Evolutionary conservation across 495 filamentous ascomycete genomes (phyloP).

Genomic region (Podospora fimiseda): DNA sequence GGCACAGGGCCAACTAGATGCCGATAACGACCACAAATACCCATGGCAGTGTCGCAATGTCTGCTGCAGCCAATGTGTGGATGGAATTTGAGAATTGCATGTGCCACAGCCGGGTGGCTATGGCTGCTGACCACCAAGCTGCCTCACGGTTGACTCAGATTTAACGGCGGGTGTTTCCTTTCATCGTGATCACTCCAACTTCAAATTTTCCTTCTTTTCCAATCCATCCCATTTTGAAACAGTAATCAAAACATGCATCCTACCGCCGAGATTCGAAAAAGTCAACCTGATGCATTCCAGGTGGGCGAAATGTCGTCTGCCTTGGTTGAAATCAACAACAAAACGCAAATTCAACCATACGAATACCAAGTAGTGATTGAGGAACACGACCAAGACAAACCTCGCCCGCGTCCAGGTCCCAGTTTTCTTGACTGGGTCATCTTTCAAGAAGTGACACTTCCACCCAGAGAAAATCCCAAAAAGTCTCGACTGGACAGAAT

Average conservation of each 20-base stretch:
- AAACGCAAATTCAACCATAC: conserved; percentile 5
- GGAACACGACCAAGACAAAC: not conserved
- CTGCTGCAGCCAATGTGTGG: not conserved
- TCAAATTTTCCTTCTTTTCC: not conserved
- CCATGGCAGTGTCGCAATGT: too few species aligned
- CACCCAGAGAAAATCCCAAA: conserved; percentile 13
- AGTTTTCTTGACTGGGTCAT: conserved; percentile 19
- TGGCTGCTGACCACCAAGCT: not conserved
- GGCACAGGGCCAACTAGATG: not conserved
- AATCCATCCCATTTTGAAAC: too few species aligned
- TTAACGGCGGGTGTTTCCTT: too few species aligned
- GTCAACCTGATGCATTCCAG: conserved; percentile 21
- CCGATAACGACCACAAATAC: too few species aligned
- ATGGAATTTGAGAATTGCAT: not conserved
- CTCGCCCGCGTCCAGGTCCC: not conserved
- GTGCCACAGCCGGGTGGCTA: not conserved
- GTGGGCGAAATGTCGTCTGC: conserved; percentile 1
- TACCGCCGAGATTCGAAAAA: not conserved
- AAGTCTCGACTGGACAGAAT: conserved; percentile 16
- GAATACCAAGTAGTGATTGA: not conserved
- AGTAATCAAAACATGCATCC: too few species aligned
- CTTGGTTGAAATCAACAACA: not conserved
- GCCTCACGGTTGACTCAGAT: not conserved
- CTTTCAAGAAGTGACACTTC: conserved; percentile 16
- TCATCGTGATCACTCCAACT: too few species aligned